These are phyloP conservation scores for Pseudocercospora musae DNA, from an alignment of 2,329 filamentous ascomycete species.

Conservation along the genomic window DNA sequence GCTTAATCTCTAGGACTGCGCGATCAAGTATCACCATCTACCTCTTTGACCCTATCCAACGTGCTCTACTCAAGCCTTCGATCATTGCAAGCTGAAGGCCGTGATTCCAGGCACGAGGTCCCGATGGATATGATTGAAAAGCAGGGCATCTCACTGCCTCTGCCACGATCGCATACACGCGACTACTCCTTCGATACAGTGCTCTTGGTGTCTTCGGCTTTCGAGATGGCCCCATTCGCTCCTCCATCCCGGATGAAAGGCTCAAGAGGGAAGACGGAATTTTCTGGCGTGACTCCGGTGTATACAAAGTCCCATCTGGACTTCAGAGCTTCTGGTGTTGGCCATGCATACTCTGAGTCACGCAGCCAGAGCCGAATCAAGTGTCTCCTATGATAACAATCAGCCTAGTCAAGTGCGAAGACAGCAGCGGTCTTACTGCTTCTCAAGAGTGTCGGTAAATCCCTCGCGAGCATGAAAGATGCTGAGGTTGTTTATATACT, in stretches of 20 bases:
- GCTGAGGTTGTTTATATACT: slow-evolving; percentile 53
- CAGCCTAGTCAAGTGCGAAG: no score
- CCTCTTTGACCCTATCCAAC: neutral
- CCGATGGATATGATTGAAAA: neutral
- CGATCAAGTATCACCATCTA: neutral
- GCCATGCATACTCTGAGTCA: slow-evolving; percentile 48
- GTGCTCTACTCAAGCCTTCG: neutral
- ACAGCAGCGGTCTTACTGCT: slow-evolving; percentile 41
- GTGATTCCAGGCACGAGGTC: neutral
- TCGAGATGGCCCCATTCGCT: slow-evolving; percentile 36
- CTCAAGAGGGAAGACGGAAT: slow-evolving; percentile 56
- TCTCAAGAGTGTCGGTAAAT: slow-evolving; percentile 41
- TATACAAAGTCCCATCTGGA: slow-evolving; percentile 55
- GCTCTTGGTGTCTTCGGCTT: slow-evolving; percentile 22
- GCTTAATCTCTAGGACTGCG: neutral
- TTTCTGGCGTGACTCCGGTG: slow-evolving; percentile 50
- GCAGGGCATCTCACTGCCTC: neutral
- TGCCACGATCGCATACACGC: neutral
- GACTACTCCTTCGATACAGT: neutral
- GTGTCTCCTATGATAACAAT: slow-evolving; percentile 38
- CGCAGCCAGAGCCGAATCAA: slow-evolving; percentile 48
- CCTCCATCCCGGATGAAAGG: slow-evolving; percentile 43
- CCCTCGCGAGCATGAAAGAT: slow-evolving; percentile 51
- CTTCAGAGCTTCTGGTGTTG: slow-evolving; percentile 39
- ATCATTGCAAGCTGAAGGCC: neutral